Base-by-base conservation (phyloP, 2,329 filamentous ascomycete genomes). In the Trichoderma harzianum region DNA sequence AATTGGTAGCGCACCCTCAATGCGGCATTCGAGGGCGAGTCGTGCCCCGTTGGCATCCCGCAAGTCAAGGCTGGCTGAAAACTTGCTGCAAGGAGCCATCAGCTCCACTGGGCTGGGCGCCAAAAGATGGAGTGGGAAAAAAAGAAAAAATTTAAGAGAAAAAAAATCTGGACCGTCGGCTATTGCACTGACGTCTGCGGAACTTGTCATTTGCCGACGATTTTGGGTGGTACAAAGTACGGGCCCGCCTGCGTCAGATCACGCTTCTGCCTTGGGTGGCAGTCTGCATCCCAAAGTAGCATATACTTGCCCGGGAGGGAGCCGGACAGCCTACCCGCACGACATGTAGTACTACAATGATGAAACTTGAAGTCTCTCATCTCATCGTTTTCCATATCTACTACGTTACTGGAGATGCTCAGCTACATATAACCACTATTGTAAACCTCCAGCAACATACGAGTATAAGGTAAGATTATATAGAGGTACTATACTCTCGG, bases 31-130 rank as follows among this genome's bases (percentile, higher is more conserved):
- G 32, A 39, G 62, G 62, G 62, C 69, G 69, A 58, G 55, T 53
- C 62, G 67, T 68, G 36, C 69, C 69, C 69, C 63, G 14, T 71
- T 61, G 47, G 21, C 47, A 24, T 53, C 47, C n/a, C 21, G 47
- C 47, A 24, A 12, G n/a, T 36, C 21, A 53, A 68, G 18, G 53
- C 65, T 55, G 65, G 65, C 65, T 68, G 65, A 68, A 60, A 47
- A 47, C 26, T 32, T 58, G 53, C 34, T 60, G 66, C 66, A 69
- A 61, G 66, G 66, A 69, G 66, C n/a, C 55, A 30, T 28, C 14
- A 43, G 66, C 66, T 61, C 66, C 66, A 69, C 66, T 36, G 36
- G 26, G 26, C 65, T 67, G 51, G 64, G 64, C 64, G 51, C 32
- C 64, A 67, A 30, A 67, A 3, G 64, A 61, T 24, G 58, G 60